phyloP scores from a whole-genome alignment of 2,329 filamentous ascomycete species.

The Metarhizium guizhouense region DNA sequence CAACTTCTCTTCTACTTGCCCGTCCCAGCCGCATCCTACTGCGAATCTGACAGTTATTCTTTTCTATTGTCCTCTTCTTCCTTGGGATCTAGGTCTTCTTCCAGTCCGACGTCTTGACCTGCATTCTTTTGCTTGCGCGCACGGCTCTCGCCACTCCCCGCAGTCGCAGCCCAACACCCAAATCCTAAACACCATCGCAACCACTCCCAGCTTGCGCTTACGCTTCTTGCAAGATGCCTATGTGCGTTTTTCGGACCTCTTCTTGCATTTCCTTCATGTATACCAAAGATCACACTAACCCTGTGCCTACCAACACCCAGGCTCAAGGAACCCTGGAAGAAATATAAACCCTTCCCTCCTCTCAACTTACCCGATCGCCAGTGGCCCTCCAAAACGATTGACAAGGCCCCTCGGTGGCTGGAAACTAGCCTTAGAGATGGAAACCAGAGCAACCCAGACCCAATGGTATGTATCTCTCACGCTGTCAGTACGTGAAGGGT shows the following conservation, averaged over 20 bases:
- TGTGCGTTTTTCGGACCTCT: conserved; percentile 3
- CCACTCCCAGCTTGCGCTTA: neutral
- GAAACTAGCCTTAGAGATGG: conserved; percentile 78
- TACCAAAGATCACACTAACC: neutral
- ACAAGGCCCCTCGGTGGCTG: conserved; percentile 85
- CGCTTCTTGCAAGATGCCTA: conserved; percentile 7
- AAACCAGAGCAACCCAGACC: conserved; percentile 86
- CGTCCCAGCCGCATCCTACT: neutral
- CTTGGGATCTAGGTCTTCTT: too few species aligned
- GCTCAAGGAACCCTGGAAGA: conserved; percentile 69
- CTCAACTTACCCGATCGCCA: conserved; percentile 57
- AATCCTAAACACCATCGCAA: neutral
- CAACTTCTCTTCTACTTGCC: neutral
- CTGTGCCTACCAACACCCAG: conserved; percentile 21
- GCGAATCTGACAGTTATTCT: too few species aligned
- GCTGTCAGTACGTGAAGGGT: neutral
- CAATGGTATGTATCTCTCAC: conserved; percentile 57
- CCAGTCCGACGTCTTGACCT: neutral
- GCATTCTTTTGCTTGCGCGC: neutral
- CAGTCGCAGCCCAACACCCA: neutral
- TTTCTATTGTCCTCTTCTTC: too few species aligned
- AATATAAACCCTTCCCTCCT: conserved; percentile 60
- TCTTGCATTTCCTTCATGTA: neutral
- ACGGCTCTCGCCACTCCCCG: too few species aligned
- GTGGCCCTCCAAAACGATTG: conserved; percentile 78